A percentile compares a stretch with the other conserved stretches of the same genome.
These are phyloP conservation scores for Phanerodontia chrysosporium DNA, from an alignment of 768 basidiomycete genomes.

Conservation along the genomic window DNA sequence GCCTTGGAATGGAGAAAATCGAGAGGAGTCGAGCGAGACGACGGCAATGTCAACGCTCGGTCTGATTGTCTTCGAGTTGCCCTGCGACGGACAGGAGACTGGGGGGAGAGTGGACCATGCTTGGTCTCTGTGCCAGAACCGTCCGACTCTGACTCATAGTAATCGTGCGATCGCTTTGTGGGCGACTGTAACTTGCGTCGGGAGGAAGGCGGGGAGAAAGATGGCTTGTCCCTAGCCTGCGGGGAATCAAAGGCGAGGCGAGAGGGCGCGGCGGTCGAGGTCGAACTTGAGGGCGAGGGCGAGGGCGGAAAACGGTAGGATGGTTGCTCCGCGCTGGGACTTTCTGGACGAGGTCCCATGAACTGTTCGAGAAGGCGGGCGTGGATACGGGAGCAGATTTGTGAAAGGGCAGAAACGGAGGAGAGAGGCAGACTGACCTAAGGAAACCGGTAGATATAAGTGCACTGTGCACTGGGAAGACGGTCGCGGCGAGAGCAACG, in stretches of 20 bases:
- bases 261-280: slow-evolving; percentile 31
- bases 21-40: slow-evolving; percentile 24
- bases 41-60: slow-evolving; percentile 32
- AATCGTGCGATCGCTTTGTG: slow-evolving; percentile 20
- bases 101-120: slow-evolving; percentile 26
- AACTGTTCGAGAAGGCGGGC: slow-evolving; percentile 10
- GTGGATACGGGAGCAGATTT: slow-evolving; percentile 1
- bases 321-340: slow-evolving; percentile 19
- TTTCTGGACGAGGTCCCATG: slow-evolving; percentile 22
- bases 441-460: slow-evolving; percentile 5
- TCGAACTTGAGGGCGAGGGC: slow-evolving; percentile 47
- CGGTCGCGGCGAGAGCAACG: slow-evolving; percentile 4
- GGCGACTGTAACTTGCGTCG: slow-evolving; percentile 25
- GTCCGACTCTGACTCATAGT: slow-evolving; percentile 35
- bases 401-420: slow-evolving; percentile 10
- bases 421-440: slow-evolving; percentile 3
- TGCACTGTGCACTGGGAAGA: background rate
- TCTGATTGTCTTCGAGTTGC: slow-evolving; percentile 19
- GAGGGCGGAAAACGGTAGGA: slow-evolving; percentile 38
- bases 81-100: slow-evolving; percentile 22
- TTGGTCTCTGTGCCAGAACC: slow-evolving; percentile 42
- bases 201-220: slow-evolving; percentile 20
- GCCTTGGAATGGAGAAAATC: slow-evolving; percentile 19
- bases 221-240: slow-evolving; percentile 23
- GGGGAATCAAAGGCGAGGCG: slow-evolving; percentile 32